A percentile compares a stretch with the other conserved stretches of the same genome.
Evolutionary conservation across 306 rosid species (phyloP).

Genomic region (Inga laurina): DNA sequence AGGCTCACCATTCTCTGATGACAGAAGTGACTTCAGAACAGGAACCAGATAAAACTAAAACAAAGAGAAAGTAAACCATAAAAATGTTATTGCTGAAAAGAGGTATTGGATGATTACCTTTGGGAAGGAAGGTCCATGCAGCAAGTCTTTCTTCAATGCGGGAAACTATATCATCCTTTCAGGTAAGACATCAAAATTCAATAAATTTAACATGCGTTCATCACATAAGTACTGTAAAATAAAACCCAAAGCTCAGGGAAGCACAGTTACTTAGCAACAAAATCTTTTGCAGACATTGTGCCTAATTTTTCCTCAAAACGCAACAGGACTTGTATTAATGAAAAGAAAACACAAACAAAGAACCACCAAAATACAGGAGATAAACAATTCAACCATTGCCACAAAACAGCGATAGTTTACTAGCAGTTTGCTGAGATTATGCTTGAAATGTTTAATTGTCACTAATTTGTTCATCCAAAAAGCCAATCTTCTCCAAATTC

Average conservation of each 20-base stretch:
- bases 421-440: not conserved
- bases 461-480: not conserved
- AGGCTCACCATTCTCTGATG: constrained; percentile 91
- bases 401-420: not conserved
- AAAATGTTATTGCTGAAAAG: not conserved
- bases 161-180: constrained; percentile 74
- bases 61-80: not conserved
- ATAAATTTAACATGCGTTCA: not conserved
- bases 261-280: not conserved
- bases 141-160: constrained; percentile 69
- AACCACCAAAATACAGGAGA: not conserved
- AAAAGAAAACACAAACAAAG: not conserved
- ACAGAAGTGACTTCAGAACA: not conserved
- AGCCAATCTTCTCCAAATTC: not conserved
- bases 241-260: not conserved
- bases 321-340: not conserved
- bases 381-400: not conserved
- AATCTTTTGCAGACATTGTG: not conserved
- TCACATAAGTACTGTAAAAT: not conserved
- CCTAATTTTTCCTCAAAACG: not conserved
- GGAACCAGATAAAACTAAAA: not conserved
- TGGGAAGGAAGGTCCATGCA: constrained; percentile 92
- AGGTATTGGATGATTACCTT: constrained; percentile 44
- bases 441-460: not conserved
- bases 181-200: constrained; percentile 16